Conservation (phyloP, 208 protist species). For the Herpetomonas muscarum region DNA sequence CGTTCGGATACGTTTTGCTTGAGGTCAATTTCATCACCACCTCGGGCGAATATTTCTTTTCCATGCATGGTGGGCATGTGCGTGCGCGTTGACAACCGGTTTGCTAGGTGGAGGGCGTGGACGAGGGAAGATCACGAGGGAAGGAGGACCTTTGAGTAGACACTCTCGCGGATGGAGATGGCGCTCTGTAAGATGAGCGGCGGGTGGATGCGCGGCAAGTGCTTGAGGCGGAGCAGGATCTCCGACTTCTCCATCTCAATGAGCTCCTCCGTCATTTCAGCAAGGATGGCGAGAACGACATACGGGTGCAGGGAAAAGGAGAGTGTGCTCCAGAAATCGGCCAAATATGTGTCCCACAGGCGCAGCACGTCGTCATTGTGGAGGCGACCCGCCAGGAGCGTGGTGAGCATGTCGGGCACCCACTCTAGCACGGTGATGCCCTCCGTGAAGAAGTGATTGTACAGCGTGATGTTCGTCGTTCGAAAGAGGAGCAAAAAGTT, state of each 20-base stretch:
- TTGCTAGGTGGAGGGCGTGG: too few species aligned
- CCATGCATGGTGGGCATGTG: neutral
- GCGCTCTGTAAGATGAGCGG: constrained; percentile 66
- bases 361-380: constrained; percentile 69
- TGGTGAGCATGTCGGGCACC: constrained; percentile 64
- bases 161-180: constrained; percentile 62
- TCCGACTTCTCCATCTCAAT: constrained; percentile 70
- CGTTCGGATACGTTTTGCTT: too few species aligned
- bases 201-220: constrained; percentile 73
- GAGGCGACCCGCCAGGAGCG: constrained; percentile 63
- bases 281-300: constrained; percentile 70
- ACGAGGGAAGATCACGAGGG: neutral
- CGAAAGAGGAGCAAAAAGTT: constrained; percentile 80
- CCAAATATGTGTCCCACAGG: constrained; percentile 79
- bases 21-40: too few species aligned
- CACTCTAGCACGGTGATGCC: constrained; percentile 66
- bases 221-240: constrained; percentile 59
- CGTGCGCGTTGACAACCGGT: too few species aligned
- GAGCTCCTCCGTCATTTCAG: constrained; percentile 77
- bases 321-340: constrained; percentile 32
- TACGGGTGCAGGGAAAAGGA: constrained; percentile 53
- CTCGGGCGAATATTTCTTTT: too few species aligned
- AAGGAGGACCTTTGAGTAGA: constrained; percentile 31
- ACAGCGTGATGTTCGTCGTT: constrained; percentile 54
- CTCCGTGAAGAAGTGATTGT: constrained; percentile 73